Evolutionary conservation across 106 monocot species (phyloP).

Genomic region (Dendrobium officinale): DNA sequence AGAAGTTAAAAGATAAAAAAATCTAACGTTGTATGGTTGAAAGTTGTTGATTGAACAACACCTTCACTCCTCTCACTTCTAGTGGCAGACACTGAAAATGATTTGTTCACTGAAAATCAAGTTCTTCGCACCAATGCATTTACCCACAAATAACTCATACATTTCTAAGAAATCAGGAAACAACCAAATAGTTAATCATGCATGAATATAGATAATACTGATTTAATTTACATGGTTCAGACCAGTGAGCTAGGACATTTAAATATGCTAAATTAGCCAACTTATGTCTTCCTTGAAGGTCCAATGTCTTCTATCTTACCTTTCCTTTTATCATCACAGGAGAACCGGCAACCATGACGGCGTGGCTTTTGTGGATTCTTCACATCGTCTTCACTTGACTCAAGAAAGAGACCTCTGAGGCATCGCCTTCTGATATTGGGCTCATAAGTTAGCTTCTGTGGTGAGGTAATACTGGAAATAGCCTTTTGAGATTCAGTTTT

Average conservation of each 20-base stretch:
- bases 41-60: no score
- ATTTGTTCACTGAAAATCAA: no score
- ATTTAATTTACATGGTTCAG: no score
- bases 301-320: conserved; percentile 7
- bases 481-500: conserved; percentile 12
- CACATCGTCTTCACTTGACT: conserved; percentile 50
- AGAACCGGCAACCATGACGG: conserved; percentile 56
- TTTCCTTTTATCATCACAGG: conserved; percentile 31
- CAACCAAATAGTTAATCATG: no score
- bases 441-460: conserved; percentile 28
- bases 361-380: conserved; percentile 44
- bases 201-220: no score
- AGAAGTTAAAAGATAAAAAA: no score
- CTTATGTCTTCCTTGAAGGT: not conserved
- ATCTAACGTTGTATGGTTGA: no score
- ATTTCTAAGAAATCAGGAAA: no score
- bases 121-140: no score
- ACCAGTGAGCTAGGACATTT: not conserved
- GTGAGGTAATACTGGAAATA: conserved; percentile 3
- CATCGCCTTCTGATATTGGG: conserved; percentile 62
- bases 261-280: not conserved
- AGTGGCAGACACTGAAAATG: no score
- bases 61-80: no score
- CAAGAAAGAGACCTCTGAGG: conserved; percentile 60
- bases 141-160: no score